Base-by-base conservation (phyloP, 257 asterid genomes). In the Solanum medicagineum region DNA sequence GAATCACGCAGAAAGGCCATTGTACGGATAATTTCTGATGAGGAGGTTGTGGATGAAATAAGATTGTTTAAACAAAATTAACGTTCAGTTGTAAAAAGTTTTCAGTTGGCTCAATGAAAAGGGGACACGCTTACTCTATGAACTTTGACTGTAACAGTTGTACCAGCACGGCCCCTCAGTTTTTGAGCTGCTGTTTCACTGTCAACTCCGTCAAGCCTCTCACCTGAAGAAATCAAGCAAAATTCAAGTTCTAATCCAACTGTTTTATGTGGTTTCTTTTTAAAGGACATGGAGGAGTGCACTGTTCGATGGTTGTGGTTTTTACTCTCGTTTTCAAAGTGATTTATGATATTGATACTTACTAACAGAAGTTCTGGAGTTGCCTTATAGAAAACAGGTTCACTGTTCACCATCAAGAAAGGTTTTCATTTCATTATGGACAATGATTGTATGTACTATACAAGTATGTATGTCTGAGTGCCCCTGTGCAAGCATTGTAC, bases 181-280 rank as follows among this genome's bases (percentile, higher is more conserved):
- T 93, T 96, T 68, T 93, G 97, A 1, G 98, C 99, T 40, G 98
- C 99, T 73, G 96, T 91, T 92, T 96, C 99, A 79, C 98, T 93
- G 56, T 92, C 93, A 75, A 96, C 88, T 80, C 98, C 98, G 22
- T 91, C 95, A 26, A 96, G 93, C 66, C 90, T 87, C 90, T 94
- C 98, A 75, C 99, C 99, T 96, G 87, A 83, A 81, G 36, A 60
- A 62, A 85, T 51, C 51, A 83, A 22, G 86, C 47, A 79, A 84
- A 84, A 84, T 6, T 29, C 71, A 49, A 53, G 24, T 54, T 77
- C 22, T 77, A 26, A 47, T 26, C 26, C n/a, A 26, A 5, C 10
- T 75, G 62, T 51, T 51, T 77, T 26, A 26, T 51, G 47, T 26
- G 83, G 15, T 77, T 77, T 53, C 24, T 24, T 45, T 53, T 16